Percentiles rank a stretch among this genome's conserved stretches.
Conservation (phyloP, 176 grass and related monocot genomes). For the Ananas comosus region DNA sequence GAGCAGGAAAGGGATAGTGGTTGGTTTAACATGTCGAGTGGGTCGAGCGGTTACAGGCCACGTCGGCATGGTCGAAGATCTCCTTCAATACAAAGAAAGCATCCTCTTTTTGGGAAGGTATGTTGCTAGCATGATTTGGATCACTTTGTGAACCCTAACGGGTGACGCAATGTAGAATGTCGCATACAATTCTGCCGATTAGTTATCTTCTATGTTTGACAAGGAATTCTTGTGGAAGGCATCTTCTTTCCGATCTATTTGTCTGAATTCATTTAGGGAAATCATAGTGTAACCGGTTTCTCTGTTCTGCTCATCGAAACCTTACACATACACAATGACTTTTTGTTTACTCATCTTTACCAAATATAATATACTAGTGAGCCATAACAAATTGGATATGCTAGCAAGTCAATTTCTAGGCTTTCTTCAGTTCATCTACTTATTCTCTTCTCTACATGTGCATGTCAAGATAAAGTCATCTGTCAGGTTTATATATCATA, state of each 20-base stretch:
- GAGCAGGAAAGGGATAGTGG: constrained; percentile 91
- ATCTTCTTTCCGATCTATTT: too few relatives aligned
- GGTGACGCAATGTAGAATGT: too few relatives aligned
- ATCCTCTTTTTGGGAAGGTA: constrained; percentile 95
- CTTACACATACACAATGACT: too few relatives aligned
- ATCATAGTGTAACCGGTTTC: too few relatives aligned
- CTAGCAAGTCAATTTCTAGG: not conserved
- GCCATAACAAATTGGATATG: not conserved
- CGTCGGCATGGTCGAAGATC: constrained; percentile 89
- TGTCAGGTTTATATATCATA: not conserved
- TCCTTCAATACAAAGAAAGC: constrained; percentile 84
- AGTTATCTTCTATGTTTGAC: too few relatives aligned
- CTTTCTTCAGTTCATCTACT: not conserved
- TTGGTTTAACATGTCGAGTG: constrained; percentile 92
- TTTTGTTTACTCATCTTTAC: too few relatives aligned
- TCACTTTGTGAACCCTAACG: too few relatives aligned
- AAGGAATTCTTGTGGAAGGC: too few relatives aligned
- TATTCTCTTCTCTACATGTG: not conserved
- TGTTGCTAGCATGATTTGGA: not conserved
- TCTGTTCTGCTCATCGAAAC: too few relatives aligned
- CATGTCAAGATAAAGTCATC: not conserved
- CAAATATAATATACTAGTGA: too few relatives aligned
- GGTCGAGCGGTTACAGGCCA: constrained; percentile 83
- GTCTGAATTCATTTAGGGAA: too few relatives aligned
- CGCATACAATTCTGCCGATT: too few relatives aligned